A percentile compares a stretch with the other conserved stretches of the same genome.
Evolutionary conservation across 78 protist species (phyloP).

Genomic region (Reticulomyxa filosa): DNA sequence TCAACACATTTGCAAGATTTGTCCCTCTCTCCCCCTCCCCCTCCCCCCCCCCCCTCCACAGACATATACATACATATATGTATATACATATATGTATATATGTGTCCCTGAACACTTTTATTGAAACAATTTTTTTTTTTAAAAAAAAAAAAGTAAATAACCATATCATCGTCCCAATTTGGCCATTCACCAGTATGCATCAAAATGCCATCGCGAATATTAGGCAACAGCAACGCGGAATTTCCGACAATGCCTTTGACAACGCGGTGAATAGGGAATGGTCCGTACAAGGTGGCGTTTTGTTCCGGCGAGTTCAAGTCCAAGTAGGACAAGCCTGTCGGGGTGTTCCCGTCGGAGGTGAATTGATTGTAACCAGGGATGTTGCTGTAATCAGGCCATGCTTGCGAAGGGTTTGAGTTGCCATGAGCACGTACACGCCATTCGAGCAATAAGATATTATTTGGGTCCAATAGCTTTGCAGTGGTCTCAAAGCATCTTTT

Average conservation of each 20-base stretch:
- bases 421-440: conserved; percentile 33
- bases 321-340: conserved; percentile 30
- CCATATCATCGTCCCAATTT: conserved; percentile 21
- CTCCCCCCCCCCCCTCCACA: no score
- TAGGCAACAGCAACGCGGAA: conserved; percentile 21
- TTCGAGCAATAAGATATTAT: conserved; percentile 6
- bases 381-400: no score
- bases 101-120: no score
- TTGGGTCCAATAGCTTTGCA: conserved; percentile 22
- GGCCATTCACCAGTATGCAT: conserved; percentile 43
- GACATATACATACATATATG: no score
- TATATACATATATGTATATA: no score
- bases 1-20: no score
- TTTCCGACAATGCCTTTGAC: conserved; percentile 29
- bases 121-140: no score
- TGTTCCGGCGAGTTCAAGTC: conserved; percentile 38
- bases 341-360: conserved; percentile 23
- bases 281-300: conserved; percentile 28
- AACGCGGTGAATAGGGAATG: conserved; percentile 31
- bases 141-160: no score
- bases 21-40: no score
- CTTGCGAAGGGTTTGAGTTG: conserved; percentile 8
- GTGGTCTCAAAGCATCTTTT: conserved; percentile 27
- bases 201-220: conserved; percentile 25
- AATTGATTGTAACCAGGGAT: conserved; percentile 15